Percentiles rank a stretch among this genome's conserved stretches.
Conservation (phyloP, 352 stramenopile genomes). For the Globisporangium perplexum region DNA sequence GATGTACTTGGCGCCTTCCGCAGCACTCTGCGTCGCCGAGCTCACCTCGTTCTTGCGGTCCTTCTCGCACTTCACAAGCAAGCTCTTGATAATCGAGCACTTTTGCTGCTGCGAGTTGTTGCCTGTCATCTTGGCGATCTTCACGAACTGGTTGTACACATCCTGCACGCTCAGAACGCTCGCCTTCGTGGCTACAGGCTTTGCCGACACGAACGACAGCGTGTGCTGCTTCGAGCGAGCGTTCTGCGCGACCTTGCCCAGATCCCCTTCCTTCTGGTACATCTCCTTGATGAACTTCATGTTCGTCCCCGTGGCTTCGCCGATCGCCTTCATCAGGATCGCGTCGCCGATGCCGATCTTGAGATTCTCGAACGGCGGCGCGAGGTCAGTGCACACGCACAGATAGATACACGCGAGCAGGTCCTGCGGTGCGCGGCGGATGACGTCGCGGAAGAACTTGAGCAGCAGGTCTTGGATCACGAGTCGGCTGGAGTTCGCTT, state of each 20-base stretch:
- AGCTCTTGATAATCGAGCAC: conserved; percentile 94
- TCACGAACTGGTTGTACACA: conserved; percentile 87
- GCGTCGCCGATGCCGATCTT: conserved; percentile 98
- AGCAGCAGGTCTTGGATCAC: conserved; percentile 86
- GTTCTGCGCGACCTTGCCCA: conserved; percentile 95
- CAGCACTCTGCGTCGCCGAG: conserved; percentile 46
- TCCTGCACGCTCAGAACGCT: conserved; percentile 87
- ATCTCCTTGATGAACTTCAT: conserved; percentile 93
- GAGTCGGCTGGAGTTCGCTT: conserved; percentile 61
- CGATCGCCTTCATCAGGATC: conserved; percentile 97
- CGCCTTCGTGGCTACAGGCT: conserved; percentile 51
- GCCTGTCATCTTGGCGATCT: conserved; percentile 94
- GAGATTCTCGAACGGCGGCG: conserved; percentile 95
- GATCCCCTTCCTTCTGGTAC: conserved; percentile 95
- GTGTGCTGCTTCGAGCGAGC: conserved; percentile 93
- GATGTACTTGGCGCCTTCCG: conserved; percentile 95
- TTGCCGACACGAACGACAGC: conserved; percentile 62
- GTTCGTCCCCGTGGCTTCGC: conserved; percentile 89
- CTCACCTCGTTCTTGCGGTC: conserved; percentile 53
- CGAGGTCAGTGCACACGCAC: conserved; percentile 89
- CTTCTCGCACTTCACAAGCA: conserved; percentile 93
- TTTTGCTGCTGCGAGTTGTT: conserved; percentile 97
- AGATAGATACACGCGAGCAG: conserved; percentile 90
- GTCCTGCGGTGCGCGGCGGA: conserved; percentile 70
- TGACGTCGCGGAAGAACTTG: conserved; percentile 80